Conservation (phyloP, 2,329 filamentous ascomycete species). For the Lojkania enalia region DNA sequence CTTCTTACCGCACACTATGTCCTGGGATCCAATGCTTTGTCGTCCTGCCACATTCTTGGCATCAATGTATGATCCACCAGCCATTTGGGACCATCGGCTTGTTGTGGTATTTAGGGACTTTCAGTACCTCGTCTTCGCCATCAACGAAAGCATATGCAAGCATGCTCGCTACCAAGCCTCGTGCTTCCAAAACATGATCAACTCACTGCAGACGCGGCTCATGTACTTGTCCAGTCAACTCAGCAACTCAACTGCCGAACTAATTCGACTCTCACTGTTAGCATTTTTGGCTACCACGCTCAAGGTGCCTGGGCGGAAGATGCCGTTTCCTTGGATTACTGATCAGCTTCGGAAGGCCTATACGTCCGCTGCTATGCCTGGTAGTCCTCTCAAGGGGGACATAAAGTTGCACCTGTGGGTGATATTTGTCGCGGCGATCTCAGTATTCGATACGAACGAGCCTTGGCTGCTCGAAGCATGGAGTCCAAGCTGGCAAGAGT, state of each 20-base stretch:
- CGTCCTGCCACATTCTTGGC: constrained; percentile 9
- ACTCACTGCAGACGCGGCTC: constrained; percentile 17
- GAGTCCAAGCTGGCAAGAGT: too few relatives aligned
- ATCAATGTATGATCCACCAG: not conserved
- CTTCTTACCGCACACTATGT: not conserved
- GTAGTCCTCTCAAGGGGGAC: too few relatives aligned
- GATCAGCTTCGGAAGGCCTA: too few relatives aligned
- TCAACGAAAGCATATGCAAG: constrained; percentile 12
- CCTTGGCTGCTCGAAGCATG: too few relatives aligned
- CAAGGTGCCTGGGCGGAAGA: constrained; percentile 14
- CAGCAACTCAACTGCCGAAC: not conserved
- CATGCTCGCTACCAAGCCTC: constrained; percentile 5
- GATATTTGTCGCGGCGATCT: too few relatives aligned
- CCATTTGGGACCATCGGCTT: constrained; percentile 3
- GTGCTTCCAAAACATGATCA: constrained; percentile 15
- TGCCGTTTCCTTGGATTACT: too few relatives aligned
- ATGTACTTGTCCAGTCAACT: constrained; percentile 9
- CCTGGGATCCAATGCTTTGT: constrained; percentile 2
- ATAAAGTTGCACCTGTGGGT: too few relatives aligned
- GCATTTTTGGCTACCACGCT: constrained; percentile 18
- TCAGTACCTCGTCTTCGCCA: constrained; percentile 8
- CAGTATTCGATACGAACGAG: too few relatives aligned
- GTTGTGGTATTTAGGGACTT: constrained; percentile 15
- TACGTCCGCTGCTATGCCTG: too few relatives aligned
- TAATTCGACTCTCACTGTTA: constrained; percentile 12